A percentile compares a stretch with the other conserved stretches of the same genome.
Conservation (phyloP, 2,329 filamentous ascomycete genomes). For the Rhynchosporium secalis region DNA sequence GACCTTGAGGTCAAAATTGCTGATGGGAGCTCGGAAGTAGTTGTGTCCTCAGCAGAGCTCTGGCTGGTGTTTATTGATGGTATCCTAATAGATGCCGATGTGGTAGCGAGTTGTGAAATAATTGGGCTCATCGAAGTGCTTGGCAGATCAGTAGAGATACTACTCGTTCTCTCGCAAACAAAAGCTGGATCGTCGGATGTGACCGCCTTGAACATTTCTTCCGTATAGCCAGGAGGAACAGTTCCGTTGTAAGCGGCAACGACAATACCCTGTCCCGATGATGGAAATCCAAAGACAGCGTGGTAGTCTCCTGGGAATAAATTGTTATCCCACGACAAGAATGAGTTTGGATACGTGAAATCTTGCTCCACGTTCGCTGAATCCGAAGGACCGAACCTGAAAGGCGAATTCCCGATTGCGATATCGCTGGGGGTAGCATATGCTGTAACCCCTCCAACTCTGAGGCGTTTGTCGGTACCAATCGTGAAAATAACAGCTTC, state of each 20-base stretch:
- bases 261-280: neutral
- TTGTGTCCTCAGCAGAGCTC: neutral
- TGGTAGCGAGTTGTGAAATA: neutral
- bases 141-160: neutral
- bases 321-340: neutral
- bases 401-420: neutral
- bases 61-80: neutral
- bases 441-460: neutral
- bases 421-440: neutral
- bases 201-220: neutral
- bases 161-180: neutral
- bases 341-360: neutral
- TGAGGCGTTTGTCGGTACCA: neutral
- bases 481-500: slow-evolving; percentile 11
- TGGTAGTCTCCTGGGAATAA: neutral
- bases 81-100: neutral
- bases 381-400: slow-evolving; percentile 2
- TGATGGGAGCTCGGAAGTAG: neutral
- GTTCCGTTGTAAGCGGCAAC: slow-evolving; percentile 1
- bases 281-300: neutral
- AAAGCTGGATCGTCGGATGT: neutral
- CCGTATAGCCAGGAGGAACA: slow-evolving; percentile 3
- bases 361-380: neutral
- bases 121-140: neutral
- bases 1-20: neutral